These are phyloP conservation scores for Paxillus rubicundulus DNA, from an alignment of 768 basidiomycete genomes.

Conservation along the genomic window DNA sequence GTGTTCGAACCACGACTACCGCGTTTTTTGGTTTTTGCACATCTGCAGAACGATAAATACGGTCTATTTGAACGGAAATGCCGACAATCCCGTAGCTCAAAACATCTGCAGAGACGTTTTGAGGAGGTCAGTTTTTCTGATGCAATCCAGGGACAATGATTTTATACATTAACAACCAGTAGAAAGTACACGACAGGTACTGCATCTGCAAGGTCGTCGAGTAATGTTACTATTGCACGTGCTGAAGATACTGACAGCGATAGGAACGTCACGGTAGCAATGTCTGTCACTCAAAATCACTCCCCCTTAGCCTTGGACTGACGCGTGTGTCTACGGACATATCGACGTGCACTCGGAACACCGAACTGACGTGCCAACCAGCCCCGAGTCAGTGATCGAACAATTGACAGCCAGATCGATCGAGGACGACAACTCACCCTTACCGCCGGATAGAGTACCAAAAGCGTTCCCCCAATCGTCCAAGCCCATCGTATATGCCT, in stretches of 20 bases:
- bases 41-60: no score
- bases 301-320: slow-evolving; percentile 31
- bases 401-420: background rate
- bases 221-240: no score
- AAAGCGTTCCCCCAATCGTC: slow-evolving; percentile 52
- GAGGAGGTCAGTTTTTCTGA: no score
- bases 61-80: no score
- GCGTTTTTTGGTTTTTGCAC: slow-evolving; percentile 3
- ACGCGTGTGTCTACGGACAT: slow-evolving; percentile 39
- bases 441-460: slow-evolving; percentile 66
- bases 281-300: slow-evolving; percentile 14
- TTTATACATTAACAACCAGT: no score
- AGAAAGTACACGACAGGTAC: no score
- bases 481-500: slow-evolving; percentile 62
- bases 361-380: slow-evolving; percentile 51
- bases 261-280: background rate
- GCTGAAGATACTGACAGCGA: background rate
- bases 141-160: background rate
- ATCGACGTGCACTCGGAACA: slow-evolving; percentile 53
- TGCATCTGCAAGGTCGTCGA: no score
- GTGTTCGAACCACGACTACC: no score
- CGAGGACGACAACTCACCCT: slow-evolving; percentile 45
- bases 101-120: no score
- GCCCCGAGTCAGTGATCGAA: slow-evolving; percentile 11
- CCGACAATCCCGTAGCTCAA: no score